Evolutionary conservation across 2,329 filamentous ascomycete genomes (phyloP), one percentile per base, ranked within the genome.

Genomic region (Aspergillus terreus): DNA sequence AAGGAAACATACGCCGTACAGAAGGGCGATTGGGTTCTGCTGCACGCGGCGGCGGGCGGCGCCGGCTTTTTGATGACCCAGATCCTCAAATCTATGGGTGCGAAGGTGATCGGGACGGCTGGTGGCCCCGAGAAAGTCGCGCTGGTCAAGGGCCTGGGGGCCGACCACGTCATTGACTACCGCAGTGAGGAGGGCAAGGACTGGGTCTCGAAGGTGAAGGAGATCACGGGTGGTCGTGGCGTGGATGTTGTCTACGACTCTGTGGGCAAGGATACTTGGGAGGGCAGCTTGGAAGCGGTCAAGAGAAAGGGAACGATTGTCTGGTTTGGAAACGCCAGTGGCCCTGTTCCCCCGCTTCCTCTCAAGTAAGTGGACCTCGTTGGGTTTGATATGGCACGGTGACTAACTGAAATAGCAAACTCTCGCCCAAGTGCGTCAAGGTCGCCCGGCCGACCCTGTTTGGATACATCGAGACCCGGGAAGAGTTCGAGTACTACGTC

Each of bases 21-120:
- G 67, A 78, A 82, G 58, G 88, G 86, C 1, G 89, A 95, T 60
- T 94, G 87, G 84, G 79, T 90, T 0, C 81, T 96, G 2, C 83
- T 96, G 14, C 90, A 94, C 61, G 91, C 91, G 0, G 91, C 91
- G 0, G 90, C 90, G 0, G 91, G 91, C 14, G 91, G 91, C 14
- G 88, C 90, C 0, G 89, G 88, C 0, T 74, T 86, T 41, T 81
- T 88, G 71, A 78, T 96, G 25, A 84, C 83, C 36, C 90, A 95
- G 77, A 73, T 95, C 59, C 74, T 95, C 38, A 82, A 80, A 58
- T 76, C 80, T 0, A 76, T 91, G 2, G 91, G 90, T 1, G 91
- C 88, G 11, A 83, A 82, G 59, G 83, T 86, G 19, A 94, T 96
- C 63, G 91, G 85, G 1, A 92, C 90, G 4, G 89, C 89, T 0